Base-by-base conservation (phyloP, 768 basidiomycete species). In the Paxillus ammoniavirescens region DNA sequence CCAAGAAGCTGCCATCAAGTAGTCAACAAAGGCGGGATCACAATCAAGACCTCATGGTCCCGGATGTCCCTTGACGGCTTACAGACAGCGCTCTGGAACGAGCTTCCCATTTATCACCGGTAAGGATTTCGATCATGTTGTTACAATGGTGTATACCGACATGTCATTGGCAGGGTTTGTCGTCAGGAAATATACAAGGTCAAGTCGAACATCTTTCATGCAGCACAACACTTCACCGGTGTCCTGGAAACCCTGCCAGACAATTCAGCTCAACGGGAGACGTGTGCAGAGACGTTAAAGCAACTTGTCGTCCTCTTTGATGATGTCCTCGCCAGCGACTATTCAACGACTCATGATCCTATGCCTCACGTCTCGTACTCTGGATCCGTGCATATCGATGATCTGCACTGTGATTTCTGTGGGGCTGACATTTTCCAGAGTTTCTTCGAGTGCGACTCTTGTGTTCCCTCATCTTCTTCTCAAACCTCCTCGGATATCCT, bases 31-130 rank as follows among this genome's bases (percentile, higher is more conserved):
- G 89, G 91, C 21, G 90, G 91, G 12, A 77, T 93, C 21, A 90
- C 89, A 0, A 75, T 92, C 65, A 93, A 93, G 69, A 83, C 84
- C 4, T 87, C 88, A 1, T 93, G 91, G 91, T 92, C 90, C 1
- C 76, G 91, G 43, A 92, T 93, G 89, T 86, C 88, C 7, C 61
- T 87, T 26, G 65, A 72, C 44, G 86, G 88, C 4, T 65, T 91
- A 13, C 65, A 68, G 38, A 73, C 75, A 0, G 87, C 90, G 3
- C 73, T 87, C 31, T 79, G 82, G 61, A 80, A 87, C 42, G 91
- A 93, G 58, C 74, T 93, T 33, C 88, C 88, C 0, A 78, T 93
- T 13, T 93, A 93, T 66, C 81, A 82, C 65, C 78, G 91, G 91
- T 91, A 53, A 54, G 73, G 31, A 2, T 28, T 33, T 13, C 8